Evolutionary conservation across 2,329 filamentous ascomycete species (phyloP).

Genomic region (Acrodontium crateriforme): DNA sequence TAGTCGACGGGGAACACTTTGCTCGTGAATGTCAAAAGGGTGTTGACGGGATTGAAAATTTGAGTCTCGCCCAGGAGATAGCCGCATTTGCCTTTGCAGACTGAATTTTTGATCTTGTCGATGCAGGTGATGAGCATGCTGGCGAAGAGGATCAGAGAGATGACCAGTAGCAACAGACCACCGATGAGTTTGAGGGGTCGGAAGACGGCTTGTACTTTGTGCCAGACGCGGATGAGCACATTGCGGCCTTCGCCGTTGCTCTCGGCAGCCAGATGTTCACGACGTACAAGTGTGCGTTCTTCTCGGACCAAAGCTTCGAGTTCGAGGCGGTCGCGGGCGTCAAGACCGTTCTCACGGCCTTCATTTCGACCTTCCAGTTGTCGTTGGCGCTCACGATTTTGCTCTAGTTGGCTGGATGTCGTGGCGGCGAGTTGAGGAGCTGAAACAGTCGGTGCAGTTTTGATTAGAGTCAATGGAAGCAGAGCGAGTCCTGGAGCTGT

Average conservation of each 20-base stretch:
- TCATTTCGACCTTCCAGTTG: constrained; percentile 78
- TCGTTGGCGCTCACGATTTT: constrained; percentile 80
- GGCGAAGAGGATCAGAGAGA: constrained; percentile 65
- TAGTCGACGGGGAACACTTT: constrained; percentile 87
- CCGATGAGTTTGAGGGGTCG: constrained; percentile 79
- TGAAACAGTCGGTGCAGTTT: constrained; percentile 75
- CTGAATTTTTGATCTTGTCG: constrained; percentile 90
- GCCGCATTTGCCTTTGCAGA: constrained; percentile 81
- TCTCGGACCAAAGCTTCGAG: constrained; percentile 76
- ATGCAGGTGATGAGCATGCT: constrained; percentile 93
- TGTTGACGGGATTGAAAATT: constrained; percentile 92
- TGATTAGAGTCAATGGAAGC: constrained; percentile 81
- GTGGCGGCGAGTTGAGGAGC: constrained; percentile 63
- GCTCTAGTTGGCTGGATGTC: constrained; percentile 66
- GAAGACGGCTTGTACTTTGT: constrained; percentile 68
- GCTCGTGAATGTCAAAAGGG: constrained; percentile 67
- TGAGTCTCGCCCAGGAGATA: constrained; percentile 82
- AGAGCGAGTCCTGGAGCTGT: constrained; percentile 80
- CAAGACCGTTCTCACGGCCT: constrained; percentile 59
- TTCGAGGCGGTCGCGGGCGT: constrained; percentile 76
- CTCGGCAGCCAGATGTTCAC: constrained; percentile 75
- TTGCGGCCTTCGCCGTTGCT: constrained; percentile 64
- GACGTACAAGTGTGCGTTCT: constrained; percentile 80
- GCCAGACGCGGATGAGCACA: constrained; percentile 60
- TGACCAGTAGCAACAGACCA: constrained; percentile 60